These are phyloP conservation scores for Blastobotrys americana DNA, from an alignment of 805 yeast genomes.

Conservation along the genomic window DNA sequence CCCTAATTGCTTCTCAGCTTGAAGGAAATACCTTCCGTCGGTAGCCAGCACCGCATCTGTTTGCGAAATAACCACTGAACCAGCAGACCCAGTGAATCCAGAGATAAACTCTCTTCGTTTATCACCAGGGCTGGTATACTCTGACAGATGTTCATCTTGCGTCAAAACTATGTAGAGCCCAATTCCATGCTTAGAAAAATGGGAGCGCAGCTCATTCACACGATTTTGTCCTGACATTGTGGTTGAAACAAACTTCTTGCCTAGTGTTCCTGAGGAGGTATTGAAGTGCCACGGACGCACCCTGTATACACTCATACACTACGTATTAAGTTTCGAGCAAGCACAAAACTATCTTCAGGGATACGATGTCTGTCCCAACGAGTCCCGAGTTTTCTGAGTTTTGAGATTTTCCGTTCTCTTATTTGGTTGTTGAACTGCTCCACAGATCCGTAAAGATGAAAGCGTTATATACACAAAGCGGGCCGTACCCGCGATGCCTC, in stretches of 20 bases:
- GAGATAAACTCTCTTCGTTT: conserved; percentile 76
- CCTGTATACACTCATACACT: background rate
- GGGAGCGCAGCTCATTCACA: conserved; percentile 50
- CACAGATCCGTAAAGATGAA: too few relatives aligned
- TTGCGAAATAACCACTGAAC: conserved; percentile 74
- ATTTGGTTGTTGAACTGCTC: too few relatives aligned
- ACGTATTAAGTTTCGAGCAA: background rate
- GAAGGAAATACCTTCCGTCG: conserved; percentile 91
- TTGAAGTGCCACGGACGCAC: background rate
- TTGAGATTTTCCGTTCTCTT: too few relatives aligned
- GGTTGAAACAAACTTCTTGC: background rate
- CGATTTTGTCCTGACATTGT: conserved; percentile 28
- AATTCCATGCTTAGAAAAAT: conserved; percentile 56
- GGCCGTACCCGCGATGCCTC: too few relatives aligned
- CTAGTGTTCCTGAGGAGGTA: background rate
- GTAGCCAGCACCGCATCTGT: conserved; percentile 75
- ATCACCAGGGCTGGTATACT: conserved; percentile 76
- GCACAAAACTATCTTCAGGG: too few relatives aligned
- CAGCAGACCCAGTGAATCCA: conserved; percentile 89
- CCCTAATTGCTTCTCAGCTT: conserved; percentile 80
- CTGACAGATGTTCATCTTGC: conserved; percentile 92
- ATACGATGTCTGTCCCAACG: too few relatives aligned
- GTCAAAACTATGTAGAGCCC: conserved; percentile 75
- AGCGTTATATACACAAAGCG: too few relatives aligned
- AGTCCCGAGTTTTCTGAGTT: too few relatives aligned